Base-by-base conservation (phyloP, 495 filamentous ascomycete species). In the Neurospora tetrasperma region DNA sequence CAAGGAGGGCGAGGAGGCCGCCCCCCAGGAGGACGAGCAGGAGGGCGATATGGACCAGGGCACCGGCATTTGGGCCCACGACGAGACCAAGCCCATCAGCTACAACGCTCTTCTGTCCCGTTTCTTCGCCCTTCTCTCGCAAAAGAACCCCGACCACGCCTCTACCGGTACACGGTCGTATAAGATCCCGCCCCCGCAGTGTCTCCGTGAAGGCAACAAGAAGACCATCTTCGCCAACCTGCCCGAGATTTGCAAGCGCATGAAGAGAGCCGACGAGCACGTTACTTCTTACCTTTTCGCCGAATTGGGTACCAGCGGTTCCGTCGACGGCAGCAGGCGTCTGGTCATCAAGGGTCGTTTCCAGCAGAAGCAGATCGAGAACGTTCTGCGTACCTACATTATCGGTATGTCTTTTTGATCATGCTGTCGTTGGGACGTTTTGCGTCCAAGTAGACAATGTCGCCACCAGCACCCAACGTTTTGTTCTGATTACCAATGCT, bases 141-240 rank as follows among this genome's bases (percentile, higher is more conserved):
- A 90, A 82, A 93, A 95, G 85, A 95, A 99, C 86, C 96, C 96
- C 76, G 96, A 98, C 78, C 89, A 98, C 72, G 89, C 94, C 18
- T 91, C 92, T 23, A 90, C 89, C 82, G 96, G 95, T 70, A 88
- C 91, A 74, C 93, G 92, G 84, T 94, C 92, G 78, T 99, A 99
- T 87, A 98, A 98, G 88, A 99, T 99, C 77, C 96, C 96, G 20
- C 96, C 96, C 14, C 96, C 96, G n/a, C 96, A 99, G 85, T 97
- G 95, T 84, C 87, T 98, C 68, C 94, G 96, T 84, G 96, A 99
- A 93, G 96, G 96, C 81, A 98, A 98, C 89, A 97, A 97, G 89
- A 97, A 97, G 91, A 98, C 96, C 70, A 97, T 98, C 78, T 99
- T 98, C 80, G 96, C 96, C 83, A 99, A 99, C 85, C 94, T 99